Base-by-base conservation (phyloP, 1,284 basidiomycete species). In the Trichosporon sp. region DNA sequence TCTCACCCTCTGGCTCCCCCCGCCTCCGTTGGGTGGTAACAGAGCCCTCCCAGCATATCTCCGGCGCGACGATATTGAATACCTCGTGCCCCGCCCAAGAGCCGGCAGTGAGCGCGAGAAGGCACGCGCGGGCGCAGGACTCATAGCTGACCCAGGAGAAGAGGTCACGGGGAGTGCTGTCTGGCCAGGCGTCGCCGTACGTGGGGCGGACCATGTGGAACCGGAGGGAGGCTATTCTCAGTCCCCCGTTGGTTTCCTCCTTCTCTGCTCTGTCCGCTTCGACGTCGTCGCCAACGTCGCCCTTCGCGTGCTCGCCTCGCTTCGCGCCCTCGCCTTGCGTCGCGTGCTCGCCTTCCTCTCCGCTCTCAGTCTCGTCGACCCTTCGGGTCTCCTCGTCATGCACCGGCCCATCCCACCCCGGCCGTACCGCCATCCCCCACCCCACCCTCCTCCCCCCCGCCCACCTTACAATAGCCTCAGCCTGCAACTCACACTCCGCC, bases 401-500 rank as follows among this genome's bases (percentile, higher is more conserved):
- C n/a, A n/a, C n/a, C n/a, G n/a, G n/a, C n/a, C n/a, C n/a, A n/a
- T n/a, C n/a, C n/a, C n/a, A n/a, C n/a, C n/a, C n/a, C n/a, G n/a
- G n/a, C n/a, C n/a, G n/a, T n/a, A n/a, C n/a, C n/a, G n/a, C n/a
- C n/a, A n/a, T n/a, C n/a, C n/a, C n/a, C n/a, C 77, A 77, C 11
- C 79, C 73, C 61, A 71, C 62, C 5, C 31, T 23, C 14, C 56
- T 56, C 8, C 25, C 46, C 14, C 31, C 34, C 9, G 54, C 58
- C 60, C 61, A 60, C 3, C 78, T 74, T 34, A 71, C 68, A 13
- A 81, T 61, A 1, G 72, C 65, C 40, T 67, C 66, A 25, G 78
- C 77, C 68, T 81, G 80, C 40, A 77, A 58, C 67, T 81, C 80
- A 64, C 72, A 74, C 66, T 59, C 74, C 71, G 71, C 64, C 64